Evolutionary conservation across 805 yeast species (phyloP).

Genomic region (Ogataea glucozyma): DNA sequence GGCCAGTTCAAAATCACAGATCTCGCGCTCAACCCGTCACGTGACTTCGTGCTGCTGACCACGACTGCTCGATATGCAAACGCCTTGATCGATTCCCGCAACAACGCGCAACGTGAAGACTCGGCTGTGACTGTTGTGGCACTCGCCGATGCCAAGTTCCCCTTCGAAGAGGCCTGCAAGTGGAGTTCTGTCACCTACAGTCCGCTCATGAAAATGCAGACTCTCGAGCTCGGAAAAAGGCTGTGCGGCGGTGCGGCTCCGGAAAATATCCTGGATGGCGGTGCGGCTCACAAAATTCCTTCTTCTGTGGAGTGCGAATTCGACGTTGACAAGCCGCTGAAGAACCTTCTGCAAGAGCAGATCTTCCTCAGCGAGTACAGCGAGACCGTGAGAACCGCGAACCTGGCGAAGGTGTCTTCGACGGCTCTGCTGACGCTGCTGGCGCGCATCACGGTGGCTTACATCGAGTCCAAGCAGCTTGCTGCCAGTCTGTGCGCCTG

Average conservation of each 20-base stretch:
- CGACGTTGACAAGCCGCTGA: conserved; percentile 1
- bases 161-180: neutral
- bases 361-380: conserved; percentile 11
- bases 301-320: neutral
- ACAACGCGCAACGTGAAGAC: conserved; percentile 15
- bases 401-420: conserved; percentile 3
- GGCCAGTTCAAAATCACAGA: conserved; percentile 12
- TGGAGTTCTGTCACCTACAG: conserved; percentile 12
- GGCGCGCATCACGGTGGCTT: conserved; percentile 15
- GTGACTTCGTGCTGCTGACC: conserved; percentile 12
- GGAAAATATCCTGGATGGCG: neutral
- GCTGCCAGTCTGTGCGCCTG: conserved; percentile 5
- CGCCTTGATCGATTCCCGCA: conserved; percentile 16
- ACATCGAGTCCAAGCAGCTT: conserved; percentile 9
- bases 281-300: neutral
- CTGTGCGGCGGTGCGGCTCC: conserved; percentile 1
- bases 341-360: conserved; percentile 8
- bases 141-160: too few species aligned
- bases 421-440: conserved; percentile 7
- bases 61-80: conserved; percentile 12
- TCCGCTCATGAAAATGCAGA: conserved; percentile 10
- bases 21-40: conserved; percentile 14
- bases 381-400: conserved; percentile 13
- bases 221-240: conserved; percentile 1
- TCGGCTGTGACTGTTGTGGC: conserved; percentile 15